Evolutionary conservation across 2,329 filamentous ascomycete genomes (phyloP).

Genomic region (Aspergillus sp.): DNA sequence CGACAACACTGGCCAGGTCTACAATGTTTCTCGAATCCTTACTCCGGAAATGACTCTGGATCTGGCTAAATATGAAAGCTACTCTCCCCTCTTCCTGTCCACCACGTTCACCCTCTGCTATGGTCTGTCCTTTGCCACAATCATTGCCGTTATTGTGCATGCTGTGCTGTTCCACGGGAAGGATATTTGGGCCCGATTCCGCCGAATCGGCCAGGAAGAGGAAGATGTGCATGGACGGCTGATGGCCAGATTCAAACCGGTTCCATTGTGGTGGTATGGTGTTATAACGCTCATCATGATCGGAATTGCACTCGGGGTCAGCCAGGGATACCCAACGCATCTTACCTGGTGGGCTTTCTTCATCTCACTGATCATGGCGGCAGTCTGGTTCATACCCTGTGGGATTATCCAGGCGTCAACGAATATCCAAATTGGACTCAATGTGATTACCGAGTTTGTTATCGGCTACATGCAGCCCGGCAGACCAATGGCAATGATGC

Average conservation of each 20-base stretch:
- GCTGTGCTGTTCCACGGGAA: conserved; percentile 66
- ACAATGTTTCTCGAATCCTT: conserved; percentile 66
- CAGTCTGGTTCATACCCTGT: conserved; percentile 61
- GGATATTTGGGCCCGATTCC: conserved; percentile 65
- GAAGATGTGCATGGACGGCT: conserved; percentile 56
- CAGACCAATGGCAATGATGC: conserved; percentile 70
- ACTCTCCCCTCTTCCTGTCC: conserved; percentile 63
- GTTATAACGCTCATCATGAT: conserved; percentile 50
- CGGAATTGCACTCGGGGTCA: conserved; percentile 49
- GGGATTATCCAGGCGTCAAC: conserved; percentile 68
- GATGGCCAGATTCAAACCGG: conserved; percentile 58
- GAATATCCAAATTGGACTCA: conserved; percentile 66
- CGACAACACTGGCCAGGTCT: conserved; percentile 65
- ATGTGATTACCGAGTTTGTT: conserved; percentile 70
- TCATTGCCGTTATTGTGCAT: conserved; percentile 68
- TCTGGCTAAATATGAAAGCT: conserved; percentile 62
- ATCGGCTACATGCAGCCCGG: conserved; percentile 73
- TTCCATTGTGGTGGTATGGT: conserved; percentile 60
- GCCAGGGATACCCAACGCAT: conserved; percentile 62
- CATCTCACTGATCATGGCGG: conserved; percentile 63
- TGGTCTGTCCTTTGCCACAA: conserved; percentile 70
- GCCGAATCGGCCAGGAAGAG: conserved; percentile 55
- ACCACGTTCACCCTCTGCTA: conserved; percentile 71
- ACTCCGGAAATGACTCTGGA: conserved; percentile 63
- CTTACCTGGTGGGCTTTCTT: conserved; percentile 72